Evolutionary conservation across 2,329 filamentous ascomycete species (phyloP), one percentile per base, ranked within the genome.

Genomic region (Cordyceps cateniannulata): DNA sequence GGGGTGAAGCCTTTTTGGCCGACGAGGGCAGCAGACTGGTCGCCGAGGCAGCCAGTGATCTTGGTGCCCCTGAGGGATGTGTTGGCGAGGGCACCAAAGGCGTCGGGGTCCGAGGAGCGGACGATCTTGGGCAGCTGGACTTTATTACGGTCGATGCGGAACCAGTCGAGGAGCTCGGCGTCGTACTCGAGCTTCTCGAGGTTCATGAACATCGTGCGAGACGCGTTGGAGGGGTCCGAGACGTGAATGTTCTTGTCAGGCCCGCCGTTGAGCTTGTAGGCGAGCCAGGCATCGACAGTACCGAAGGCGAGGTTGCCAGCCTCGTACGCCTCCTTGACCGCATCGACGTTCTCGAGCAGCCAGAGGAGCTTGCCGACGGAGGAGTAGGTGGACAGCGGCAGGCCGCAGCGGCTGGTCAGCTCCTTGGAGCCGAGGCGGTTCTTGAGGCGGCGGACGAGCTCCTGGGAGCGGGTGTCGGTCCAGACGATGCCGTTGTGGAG

Each of bases 201-300:
- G 72, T 93, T 90, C 85, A 93, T 90, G 74, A 95, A 92, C 90
- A 93, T 92, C 48, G 90, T 93, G 65, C 90, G 80, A 3, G 88
- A 91, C n/a, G 90, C 90, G 71, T 95, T 95, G 62, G 88, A 89
- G 6, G 87, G 83, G 68, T 95, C 90, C 1, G 90, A 91, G 62
- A 93, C 88, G 70, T 88, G 85, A 58, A 90, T 72, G 60, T 87
- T 83, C 60, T 80, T 83, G 62, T 82, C 81, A 44, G 78, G 80
- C 20, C 87, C 87, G 62, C 89, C 90, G 67, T 93, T 89, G 54
- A 93, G 80, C 72, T 90, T 89, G 76, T 89, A 93, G 32, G 91
- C 78, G 63, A 95, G 76, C 90, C 90, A 95, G 2, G 88, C 82
- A 70, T 95, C 90, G 56, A 93, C 85, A 22, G 90, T 93, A 62